Evolutionary conservation across 2,329 filamentous ascomycete genomes (phyloP).

Genomic region (Scedosporium dehoogii): DNA sequence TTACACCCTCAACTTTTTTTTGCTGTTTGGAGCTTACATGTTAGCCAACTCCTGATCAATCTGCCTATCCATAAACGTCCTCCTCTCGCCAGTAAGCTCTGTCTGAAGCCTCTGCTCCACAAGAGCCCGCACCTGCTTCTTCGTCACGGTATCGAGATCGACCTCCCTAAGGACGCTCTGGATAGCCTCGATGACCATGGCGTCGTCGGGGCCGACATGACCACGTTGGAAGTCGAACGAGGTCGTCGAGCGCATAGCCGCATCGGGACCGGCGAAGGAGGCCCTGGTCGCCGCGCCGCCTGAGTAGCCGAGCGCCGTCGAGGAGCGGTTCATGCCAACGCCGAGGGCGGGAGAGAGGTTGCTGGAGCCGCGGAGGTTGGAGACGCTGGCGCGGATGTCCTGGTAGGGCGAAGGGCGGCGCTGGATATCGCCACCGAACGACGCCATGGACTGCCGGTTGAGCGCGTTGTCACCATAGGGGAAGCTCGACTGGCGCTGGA

Average conservation of each 20-base stretch:
- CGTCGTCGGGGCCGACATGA: conserved; percentile 62
- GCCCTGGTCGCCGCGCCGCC: conserved; percentile 31
- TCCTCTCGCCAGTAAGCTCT: conserved; percentile 75
- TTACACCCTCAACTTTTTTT: neutral
- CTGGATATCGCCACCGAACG: conserved; percentile 43
- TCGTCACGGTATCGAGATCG: conserved; percentile 92
- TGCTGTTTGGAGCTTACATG: conserved; percentile 56
- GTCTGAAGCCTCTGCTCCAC: conserved; percentile 91
- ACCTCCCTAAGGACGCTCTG: conserved; percentile 75
- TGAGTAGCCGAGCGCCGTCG: conserved; percentile 35
- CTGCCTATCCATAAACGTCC: conserved; percentile 80
- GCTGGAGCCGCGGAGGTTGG: conserved; percentile 41
- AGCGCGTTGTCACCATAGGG: conserved; percentile 38
- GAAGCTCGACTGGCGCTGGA: conserved; percentile 30
- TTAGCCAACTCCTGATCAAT: conserved; percentile 90
- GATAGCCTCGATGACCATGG: conserved; percentile 73
- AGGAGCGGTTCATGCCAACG: conserved; percentile 26
- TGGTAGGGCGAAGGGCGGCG: conserved; percentile 49
- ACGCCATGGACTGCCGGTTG: conserved; percentile 64
- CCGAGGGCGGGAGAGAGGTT: conserved; percentile 36
- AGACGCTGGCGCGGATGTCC: conserved; percentile 53
- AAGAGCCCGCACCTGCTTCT: conserved; percentile 88
- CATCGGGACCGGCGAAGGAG: conserved; percentile 29
- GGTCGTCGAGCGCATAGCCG: conserved; percentile 34
- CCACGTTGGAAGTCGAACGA: conserved; percentile 54